Base-by-base conservation (phyloP, 2,329 filamentous ascomycete genomes). In the Pseudopithomyces chartarum region DNA sequence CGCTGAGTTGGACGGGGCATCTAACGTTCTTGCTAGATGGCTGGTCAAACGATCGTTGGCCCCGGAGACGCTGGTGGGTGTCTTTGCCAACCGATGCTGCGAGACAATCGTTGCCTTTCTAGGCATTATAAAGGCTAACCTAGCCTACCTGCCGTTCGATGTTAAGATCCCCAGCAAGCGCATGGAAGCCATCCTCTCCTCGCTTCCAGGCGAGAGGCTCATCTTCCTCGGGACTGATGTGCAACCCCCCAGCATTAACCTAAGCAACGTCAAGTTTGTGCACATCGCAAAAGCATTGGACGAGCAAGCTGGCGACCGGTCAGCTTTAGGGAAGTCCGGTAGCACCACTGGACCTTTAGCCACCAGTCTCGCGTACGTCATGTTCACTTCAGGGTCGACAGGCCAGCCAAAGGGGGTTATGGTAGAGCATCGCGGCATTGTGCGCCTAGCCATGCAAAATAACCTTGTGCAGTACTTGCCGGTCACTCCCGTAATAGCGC, bases 391-490 rank as follows among this genome's bases (percentile, higher is more conserved):
- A 5, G 26, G 26, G 8, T 65, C 75, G 12, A 67, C 62, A 10
- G 61, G 63, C 48, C 79, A 78, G 48, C 82, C 84, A 0, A 84
- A 85, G 54, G 86, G 84, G 2, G 82, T 86, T 15, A 83, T 87
- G 38, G 83, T 88, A 54, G 85, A 84, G 8, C 87, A 90, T 62
- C 76, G 78, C 0, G 81, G 84, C 1, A 74, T 90, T 0, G 47
- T 40, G 3, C 47, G 47, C 15, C 20, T 50, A 17, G 36, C 22
- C 6, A 50, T n/a, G 17, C 32, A 26, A 6, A 82, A 82, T 23
- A 60, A 54, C n/a, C 53, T 56, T 20, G 51, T 43, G 1, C 50
- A 57, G 17, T 33, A 55, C 29, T 49, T 60, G 13, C 40, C 43
- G 11, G 59, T 69, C 2, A 22, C 42, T 6, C 40, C 55, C 6